These are phyloP conservation scores for Auricularia heimuer DNA, from an alignment of 768 basidiomycete genomes.

Conservation along the genomic window DNA sequence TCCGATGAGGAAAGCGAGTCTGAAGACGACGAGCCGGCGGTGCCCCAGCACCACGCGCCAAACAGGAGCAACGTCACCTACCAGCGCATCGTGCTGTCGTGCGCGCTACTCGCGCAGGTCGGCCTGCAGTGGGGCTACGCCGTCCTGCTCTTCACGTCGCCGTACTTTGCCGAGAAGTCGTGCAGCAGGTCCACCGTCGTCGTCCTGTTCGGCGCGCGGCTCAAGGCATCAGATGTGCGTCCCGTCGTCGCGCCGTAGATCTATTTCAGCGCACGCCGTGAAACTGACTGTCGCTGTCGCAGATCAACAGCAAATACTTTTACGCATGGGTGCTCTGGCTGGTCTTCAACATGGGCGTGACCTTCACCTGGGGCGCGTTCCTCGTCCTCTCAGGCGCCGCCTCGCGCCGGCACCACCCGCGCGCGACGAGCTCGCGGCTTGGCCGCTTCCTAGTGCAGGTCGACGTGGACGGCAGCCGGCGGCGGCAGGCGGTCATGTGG, in stretches of 20 bases:
- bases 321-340: constrained; percentile 8
- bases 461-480: not conserved
- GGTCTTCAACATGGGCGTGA: constrained; percentile 7
- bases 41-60: not conserved
- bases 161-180: constrained; percentile 7
- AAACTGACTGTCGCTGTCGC: not conserved
- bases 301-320: constrained; percentile 6
- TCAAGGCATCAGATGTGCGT: not conserved
- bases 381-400: constrained; percentile 9
- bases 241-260: not conserved
- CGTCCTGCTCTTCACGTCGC: constrained; percentile 7
- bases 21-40: not conserved
- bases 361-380: constrained; percentile 3
- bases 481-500: not conserved
- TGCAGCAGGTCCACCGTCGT: constrained; percentile 6
- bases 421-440: not conserved
- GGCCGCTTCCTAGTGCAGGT: not conserved
- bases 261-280: too few relatives aligned
- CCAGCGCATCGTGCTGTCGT: not conserved
- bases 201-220: constrained; percentile 6
- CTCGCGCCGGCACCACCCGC: not conserved
- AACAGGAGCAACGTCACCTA: not conserved
- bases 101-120: constrained; percentile 1
- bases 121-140: constrained; percentile 9
- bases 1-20: not conserved